Conservation (phyloP, 441 rosid species). For the Euphorbia schlechtendalii region DNA sequence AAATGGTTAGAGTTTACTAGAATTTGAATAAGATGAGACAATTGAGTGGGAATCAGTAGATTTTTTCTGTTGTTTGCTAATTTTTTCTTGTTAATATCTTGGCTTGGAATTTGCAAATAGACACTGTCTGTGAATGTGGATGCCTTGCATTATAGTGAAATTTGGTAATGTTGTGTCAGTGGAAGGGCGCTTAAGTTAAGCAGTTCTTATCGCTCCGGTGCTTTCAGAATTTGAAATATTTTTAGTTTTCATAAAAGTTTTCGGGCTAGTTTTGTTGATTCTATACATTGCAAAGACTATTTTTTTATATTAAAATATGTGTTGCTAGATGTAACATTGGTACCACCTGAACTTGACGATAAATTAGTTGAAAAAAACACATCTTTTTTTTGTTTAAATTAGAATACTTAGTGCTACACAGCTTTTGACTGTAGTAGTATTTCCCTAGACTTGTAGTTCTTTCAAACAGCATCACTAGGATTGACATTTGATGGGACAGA, state of each 20-base stretch:
- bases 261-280: neutral
- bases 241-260: neutral
- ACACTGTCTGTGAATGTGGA: conserved; percentile 4
- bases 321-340: neutral
- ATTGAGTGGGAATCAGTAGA: neutral
- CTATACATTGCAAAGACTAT: neutral
- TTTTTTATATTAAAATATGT: neutral
- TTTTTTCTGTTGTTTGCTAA: neutral
- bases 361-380: neutral
- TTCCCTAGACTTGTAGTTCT: conserved; percentile 1
- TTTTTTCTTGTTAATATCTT: neutral
- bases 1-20: neutral
- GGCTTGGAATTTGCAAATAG: neutral
- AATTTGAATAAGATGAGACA: neutral
- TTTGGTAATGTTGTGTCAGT: neutral
- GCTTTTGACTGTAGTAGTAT: too few species aligned
- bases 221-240: neutral
- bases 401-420: too few species aligned
- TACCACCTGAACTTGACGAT: neutral
- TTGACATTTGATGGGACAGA: conserved; percentile 23
- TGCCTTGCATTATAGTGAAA: neutral
- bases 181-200: neutral
- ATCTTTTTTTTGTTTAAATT: too few species aligned
- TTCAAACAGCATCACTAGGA: conserved; percentile 9
- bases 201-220: neutral